phyloP scores from a whole-genome alignment of 2,329 filamentous ascomycete genomes.

The Zalaria sp. region DNA sequence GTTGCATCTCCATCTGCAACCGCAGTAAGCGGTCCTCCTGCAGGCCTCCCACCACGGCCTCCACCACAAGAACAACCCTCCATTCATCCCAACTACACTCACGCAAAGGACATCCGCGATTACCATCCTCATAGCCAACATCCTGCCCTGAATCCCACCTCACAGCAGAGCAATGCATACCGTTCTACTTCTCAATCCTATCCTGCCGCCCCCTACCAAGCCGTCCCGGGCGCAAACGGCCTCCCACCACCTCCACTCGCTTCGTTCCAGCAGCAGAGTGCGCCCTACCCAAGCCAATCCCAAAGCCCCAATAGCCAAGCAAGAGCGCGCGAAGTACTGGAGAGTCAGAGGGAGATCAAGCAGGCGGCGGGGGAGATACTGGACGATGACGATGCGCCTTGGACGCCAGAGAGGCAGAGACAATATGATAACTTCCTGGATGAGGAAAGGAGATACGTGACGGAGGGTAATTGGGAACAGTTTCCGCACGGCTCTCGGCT shows the following conservation, averaged over 20 bases:
- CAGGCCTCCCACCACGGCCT: conserved; percentile 31
- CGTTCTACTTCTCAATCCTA: not conserved
- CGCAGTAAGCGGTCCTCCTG: conserved; percentile 19
- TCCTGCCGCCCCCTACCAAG: not conserved
- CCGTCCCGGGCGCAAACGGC: conserved; percentile 7
- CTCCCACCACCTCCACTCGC: conserved; percentile 9
- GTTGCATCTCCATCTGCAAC: conserved; percentile 18
- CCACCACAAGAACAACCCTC: conserved; percentile 34
- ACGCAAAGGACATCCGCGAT: conserved; percentile 33
- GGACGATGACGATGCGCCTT: conserved; percentile 34
- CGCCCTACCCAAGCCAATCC: not conserved
- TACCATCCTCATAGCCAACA: conserved; percentile 34
- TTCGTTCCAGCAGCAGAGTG: conserved; percentile 8
- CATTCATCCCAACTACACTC: conserved; percentile 33
- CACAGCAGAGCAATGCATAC: not conserved
- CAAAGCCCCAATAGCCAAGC: conserved; percentile 1
- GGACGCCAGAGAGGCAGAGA: conserved; percentile 45
- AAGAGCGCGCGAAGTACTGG: conserved; percentile 7
- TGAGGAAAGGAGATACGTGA: conserved; percentile 61
- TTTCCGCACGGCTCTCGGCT: conserved; percentile 66
- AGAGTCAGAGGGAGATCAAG: conserved; percentile 15
- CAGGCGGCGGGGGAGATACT: conserved; percentile 14
- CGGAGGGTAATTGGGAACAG: conserved; percentile 66
- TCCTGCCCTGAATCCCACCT: conserved; percentile 17
- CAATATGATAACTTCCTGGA: conserved; percentile 59